Evolutionary conservation across 2,329 filamentous ascomycete species (phyloP), one percentile per base, ranked within the genome.

Genomic region (Colletotrichum brevisporum): DNA sequence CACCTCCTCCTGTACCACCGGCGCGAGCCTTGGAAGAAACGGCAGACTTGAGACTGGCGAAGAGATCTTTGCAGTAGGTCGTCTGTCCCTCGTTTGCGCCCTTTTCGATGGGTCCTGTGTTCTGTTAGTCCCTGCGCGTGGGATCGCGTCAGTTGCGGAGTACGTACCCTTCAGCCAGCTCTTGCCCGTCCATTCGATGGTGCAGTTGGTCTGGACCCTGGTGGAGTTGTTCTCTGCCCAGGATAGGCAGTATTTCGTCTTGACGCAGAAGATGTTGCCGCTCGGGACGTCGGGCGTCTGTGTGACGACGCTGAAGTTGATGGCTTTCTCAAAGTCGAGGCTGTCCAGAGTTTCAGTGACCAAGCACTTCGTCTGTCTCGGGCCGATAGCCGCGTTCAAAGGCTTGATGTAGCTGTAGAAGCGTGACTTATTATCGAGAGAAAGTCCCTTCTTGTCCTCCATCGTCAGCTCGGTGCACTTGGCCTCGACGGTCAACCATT

Each of bases 181-280:
- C 86, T 98, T 99, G 74, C 95, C 95, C 4, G 92, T 91, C 97
- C 97, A 99, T 77, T 99, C 97, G 51, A 98, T 93, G 2, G 90
- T 92, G 78, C 94, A 98, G 73, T 92, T 98, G 82, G 95, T 92
- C 71, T 96, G 90, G 36, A 99, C 83, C 31, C 94, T 89, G 1
- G 97, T 99, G 47, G 90, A 84, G 75, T 97, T 97, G 71, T 91
- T 91, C 58, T 96, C 90, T 4, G 91, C 94, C 96, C 96, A 99
- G 59, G 93, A 93, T 24, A 99, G 85, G 76, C 97, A 97, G 77
- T 98, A 99, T 74, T 92, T 93, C 3, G 96, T 99, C 81, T 98
- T 98, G 53, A 94, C 92, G 45, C 89, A 88, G 77, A 99, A 99
- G 4, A 97, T 89, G 76, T 94, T 97, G 41, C 96, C 96, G 77